A percentile compares a stretch with the other conserved stretches of the same genome.
Conservation (phyloP, 345 rosid species). For the Draba incana region DNA sequence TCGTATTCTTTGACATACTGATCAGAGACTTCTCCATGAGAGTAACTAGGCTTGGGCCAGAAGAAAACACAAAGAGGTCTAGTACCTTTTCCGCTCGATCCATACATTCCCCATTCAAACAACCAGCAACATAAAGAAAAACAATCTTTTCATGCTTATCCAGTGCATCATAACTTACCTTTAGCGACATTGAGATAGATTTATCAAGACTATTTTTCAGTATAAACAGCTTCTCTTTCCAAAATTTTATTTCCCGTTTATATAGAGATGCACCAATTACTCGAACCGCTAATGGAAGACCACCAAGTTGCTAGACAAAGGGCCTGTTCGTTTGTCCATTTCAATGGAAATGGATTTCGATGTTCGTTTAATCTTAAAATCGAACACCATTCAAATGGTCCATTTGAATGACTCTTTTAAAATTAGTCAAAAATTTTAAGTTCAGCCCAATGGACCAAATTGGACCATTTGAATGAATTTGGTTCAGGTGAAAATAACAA, state of each 20-base stretch:
- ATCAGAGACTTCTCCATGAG: conserved; percentile 36
- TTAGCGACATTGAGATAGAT: conserved; percentile 12
- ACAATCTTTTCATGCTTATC: conserved; percentile 22
- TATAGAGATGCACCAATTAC: conserved; percentile 38
- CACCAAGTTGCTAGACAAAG: conserved; percentile 39
- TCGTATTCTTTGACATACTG: conserved; percentile 8
- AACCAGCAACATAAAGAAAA: conserved; percentile 33
- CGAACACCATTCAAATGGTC: too few species aligned
- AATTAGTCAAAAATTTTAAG: too few species aligned
- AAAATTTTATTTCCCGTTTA: conserved; percentile 6
- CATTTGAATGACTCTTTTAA: too few species aligned
- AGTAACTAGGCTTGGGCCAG: conserved; percentile 5
- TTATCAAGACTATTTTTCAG: conserved; percentile 18
- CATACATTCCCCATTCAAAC: conserved; percentile 33
- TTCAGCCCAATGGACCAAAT: too few species aligned
- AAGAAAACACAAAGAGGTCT: conserved; percentile 25
- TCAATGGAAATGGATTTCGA: too few species aligned
- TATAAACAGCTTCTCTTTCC: conserved; percentile 25
- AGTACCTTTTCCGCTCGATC: conserved; percentile 22
- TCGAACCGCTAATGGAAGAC: conserved; percentile 44
- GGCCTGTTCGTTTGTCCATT: too few species aligned
- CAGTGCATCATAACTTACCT: conserved; percentile 33
- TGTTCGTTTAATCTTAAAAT: too few species aligned
- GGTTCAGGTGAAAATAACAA: too few species aligned
- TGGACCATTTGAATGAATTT: too few species aligned